phyloP scores from a whole-genome alignment of 1,139 yeast species.

The Wickerhamomyces sp. region DNA sequence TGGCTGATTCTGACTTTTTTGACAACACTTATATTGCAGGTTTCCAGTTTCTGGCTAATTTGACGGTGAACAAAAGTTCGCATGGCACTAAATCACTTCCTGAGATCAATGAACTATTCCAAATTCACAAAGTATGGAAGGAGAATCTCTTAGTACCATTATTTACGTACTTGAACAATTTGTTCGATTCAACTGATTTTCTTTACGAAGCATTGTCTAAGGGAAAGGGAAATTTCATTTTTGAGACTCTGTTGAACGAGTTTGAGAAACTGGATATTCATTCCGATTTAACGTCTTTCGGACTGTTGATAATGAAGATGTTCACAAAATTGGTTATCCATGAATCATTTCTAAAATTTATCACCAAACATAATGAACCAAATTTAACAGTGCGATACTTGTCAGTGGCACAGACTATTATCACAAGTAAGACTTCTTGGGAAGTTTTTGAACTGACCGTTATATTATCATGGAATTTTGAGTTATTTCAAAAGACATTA shows the following conservation, averaged over 20 bases:
- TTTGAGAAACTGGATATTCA: conserved; percentile 22
- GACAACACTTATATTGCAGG: conserved; percentile 4
- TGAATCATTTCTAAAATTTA: conserved; percentile 32
- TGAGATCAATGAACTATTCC: conserved; percentile 9
- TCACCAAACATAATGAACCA: conserved; percentile 18
- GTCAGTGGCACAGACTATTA: conserved; percentile 36
- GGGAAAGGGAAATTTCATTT: conserved; percentile 13
- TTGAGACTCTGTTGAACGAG: conserved; percentile 10
- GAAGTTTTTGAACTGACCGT: conserved; percentile 45
- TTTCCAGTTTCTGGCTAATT: conserved; percentile 18
- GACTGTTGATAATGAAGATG: conserved; percentile 13
- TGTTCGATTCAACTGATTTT: conserved; percentile 13
- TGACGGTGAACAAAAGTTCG: conserved; percentile 7
- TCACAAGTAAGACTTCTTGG: conserved; percentile 52
- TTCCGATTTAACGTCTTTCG: conserved; percentile 9
- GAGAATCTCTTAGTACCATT: conserved; percentile 8
- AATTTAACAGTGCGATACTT: conserved; percentile 23
- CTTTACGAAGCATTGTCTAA: conserved; percentile 15
- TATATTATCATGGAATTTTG: conserved; percentile 51
- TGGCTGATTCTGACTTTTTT: neutral
- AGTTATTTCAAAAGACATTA: conserved; percentile 30
- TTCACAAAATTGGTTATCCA: conserved; percentile 26
- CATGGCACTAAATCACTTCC: conserved; percentile 6
- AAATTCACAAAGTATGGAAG: conserved; percentile 2
- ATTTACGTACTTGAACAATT: conserved; percentile 11